A percentile compares a stretch with the other conserved stretches of the same genome.
phyloP scores from a whole-genome alignment of 1,284 basidiomycete species.

The Ustilago curta region DNA sequence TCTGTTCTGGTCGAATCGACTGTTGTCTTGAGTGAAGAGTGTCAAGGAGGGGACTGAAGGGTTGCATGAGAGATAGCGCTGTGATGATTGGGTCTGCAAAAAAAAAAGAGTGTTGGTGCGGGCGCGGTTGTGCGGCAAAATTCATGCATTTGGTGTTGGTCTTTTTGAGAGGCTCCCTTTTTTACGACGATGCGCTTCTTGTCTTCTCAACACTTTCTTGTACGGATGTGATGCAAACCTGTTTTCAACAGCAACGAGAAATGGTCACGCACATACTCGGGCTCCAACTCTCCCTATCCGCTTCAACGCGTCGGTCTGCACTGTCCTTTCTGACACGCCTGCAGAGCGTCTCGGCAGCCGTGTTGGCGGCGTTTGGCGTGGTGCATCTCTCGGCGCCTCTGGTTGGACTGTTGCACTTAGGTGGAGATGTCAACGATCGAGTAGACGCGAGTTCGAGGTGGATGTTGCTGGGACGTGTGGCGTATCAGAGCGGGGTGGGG shows the following conservation, averaged over 20 bases:
- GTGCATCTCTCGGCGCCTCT: conserved; percentile 37
- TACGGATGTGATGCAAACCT: neutral
- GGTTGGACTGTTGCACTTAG: conserved; percentile 24
- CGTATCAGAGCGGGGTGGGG: conserved; percentile 55
- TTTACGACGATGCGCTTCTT: neutral
- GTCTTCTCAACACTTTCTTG: neutral
- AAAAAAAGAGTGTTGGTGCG: neutral
- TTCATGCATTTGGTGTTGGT: conserved; percentile 16
- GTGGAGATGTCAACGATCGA: conserved; percentile 40
- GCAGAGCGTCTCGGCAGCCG: conserved; percentile 25
- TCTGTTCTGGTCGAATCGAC: neutral
- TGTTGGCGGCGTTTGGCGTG: conserved; percentile 25
- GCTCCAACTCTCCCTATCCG: conserved; percentile 7
- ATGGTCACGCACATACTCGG: conserved; percentile 29
- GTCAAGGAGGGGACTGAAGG: neutral
- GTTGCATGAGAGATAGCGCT: neutral
- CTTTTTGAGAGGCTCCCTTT: neutral
- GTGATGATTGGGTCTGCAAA: conserved; percentile 1
- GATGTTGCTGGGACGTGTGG: conserved; percentile 63
- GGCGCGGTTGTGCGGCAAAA: neutral
- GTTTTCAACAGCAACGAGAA: neutral
- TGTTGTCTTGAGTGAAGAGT: neutral
- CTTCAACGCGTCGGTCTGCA: conserved; percentile 10
- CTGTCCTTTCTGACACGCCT: conserved; percentile 15
- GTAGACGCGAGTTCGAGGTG: conserved; percentile 38